These are phyloP conservation scores for Linnemannia elongata DNA, from an alignment of 192 early-diverging fungal species.

Conservation along the genomic window DNA sequence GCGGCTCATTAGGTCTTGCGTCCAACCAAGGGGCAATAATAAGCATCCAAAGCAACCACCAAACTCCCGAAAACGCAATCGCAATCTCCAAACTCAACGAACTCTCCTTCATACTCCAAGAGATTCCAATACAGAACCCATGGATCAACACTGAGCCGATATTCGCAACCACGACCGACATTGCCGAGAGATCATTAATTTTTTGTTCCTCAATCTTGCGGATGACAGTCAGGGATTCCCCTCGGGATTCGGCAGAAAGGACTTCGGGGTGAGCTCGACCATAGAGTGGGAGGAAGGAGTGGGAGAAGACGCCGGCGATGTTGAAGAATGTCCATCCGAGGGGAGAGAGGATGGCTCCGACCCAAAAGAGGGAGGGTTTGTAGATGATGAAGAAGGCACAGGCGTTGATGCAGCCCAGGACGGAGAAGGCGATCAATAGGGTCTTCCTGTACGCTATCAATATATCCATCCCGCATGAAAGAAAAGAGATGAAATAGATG, in stretches of 20 bases:
- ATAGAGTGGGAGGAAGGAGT: slow-evolving; percentile 59
- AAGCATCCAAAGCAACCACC: slow-evolving; percentile 62
- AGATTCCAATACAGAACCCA: slow-evolving; percentile 37
- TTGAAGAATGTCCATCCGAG: slow-evolving; percentile 51
- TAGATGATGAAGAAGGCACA: slow-evolving; percentile 31
- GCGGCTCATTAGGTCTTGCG: slow-evolving; percentile 53
- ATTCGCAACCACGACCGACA: slow-evolving; percentile 14
- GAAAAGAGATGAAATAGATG: background rate
- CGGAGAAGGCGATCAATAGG: slow-evolving; percentile 39
- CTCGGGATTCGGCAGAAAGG: slow-evolving; percentile 15
- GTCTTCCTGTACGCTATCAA: slow-evolving; percentile 47
- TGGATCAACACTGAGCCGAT: slow-evolving; percentile 23
- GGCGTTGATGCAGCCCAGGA: slow-evolving; percentile 40
- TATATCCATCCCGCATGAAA: no score
- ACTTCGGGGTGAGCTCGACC: slow-evolving; percentile 55
- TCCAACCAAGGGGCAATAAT: slow-evolving; percentile 46
- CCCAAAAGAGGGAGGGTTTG: slow-evolving; percentile 29
- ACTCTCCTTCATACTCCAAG: slow-evolving; percentile 14
- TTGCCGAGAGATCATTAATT: slow-evolving; percentile 52
- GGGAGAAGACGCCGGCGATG: slow-evolving; percentile 55
- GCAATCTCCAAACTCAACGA: slow-evolving; percentile 51
- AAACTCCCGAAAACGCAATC: slow-evolving; percentile 57
- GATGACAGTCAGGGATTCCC: background rate
- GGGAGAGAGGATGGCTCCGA: slow-evolving; percentile 41
- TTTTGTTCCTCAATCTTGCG: slow-evolving; percentile 32